Conservation (phyloP, 495 filamentous ascomycete genomes). For the Talaromyces ruber region DNA sequence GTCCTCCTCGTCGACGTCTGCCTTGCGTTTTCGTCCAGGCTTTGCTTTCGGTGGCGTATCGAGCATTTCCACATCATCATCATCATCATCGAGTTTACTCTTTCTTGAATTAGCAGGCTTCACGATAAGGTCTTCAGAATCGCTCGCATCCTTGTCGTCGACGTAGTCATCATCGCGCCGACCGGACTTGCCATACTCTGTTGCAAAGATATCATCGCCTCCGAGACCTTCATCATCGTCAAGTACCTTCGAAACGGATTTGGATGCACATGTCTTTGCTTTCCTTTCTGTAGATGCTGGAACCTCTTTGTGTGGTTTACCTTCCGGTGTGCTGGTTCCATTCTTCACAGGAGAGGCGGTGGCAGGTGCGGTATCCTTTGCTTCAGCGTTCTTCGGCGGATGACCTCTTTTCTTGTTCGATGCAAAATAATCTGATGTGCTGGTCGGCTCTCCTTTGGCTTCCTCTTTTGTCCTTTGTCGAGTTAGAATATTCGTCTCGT, state of each 20-base stretch:
- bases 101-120: conserved; percentile 32
- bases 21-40: conserved; percentile 48
- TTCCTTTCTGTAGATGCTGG: conserved; percentile 24
- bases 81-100: conserved; percentile 40
- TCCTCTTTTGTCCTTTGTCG: conserved; percentile 32
- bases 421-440: conserved; percentile 53
- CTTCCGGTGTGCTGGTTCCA: conserved; percentile 21
- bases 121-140: conserved; percentile 28
- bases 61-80: conserved; percentile 42
- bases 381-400: conserved; percentile 21
- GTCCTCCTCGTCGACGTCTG: conserved; percentile 38
- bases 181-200: conserved; percentile 48
- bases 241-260: conserved; percentile 23
- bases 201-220: conserved; percentile 65
- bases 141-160: conserved; percentile 48
- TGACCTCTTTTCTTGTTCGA: conserved; percentile 44
- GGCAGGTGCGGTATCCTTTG: conserved; percentile 14
- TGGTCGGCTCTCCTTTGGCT: conserved; percentile 43
- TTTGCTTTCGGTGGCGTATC: conserved; percentile 32
- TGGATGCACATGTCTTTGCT: conserved; percentile 31
- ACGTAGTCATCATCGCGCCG: conserved; percentile 66
- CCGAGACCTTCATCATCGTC: conserved; percentile 56
- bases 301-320: conserved; percentile 10
- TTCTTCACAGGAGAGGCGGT: conserved; percentile 8
- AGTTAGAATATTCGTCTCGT: neutral